Base-by-base conservation (phyloP, 441 rosid species). In the Eutrema salsugineum region DNA sequence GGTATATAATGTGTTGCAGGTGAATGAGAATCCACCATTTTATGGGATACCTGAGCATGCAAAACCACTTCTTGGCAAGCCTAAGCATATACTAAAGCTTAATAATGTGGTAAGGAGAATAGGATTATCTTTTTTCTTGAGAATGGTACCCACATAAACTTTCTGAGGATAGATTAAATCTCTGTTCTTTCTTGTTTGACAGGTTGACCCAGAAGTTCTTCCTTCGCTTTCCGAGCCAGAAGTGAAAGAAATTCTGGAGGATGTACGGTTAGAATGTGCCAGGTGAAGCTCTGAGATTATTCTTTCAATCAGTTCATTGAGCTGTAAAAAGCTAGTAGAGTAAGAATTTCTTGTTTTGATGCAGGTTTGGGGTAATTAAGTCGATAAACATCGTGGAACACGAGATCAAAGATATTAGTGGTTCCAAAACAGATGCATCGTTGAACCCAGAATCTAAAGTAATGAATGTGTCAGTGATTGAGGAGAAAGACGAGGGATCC, bases 351-450 rank as follows among this genome's bases (percentile, higher is more conserved):
- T 20, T 42, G 68, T 36, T 49, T 22, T 77, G 72, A 75, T 86
- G 86, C 92, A 95, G 99, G 90, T 93, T 93, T 88, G 99, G 99
- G 72, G 56, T 81, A 43, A 87, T 95, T 19, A 88, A 81, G 81
- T 88, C 97, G 24, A 70, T 91, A 61, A 89, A 91, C 77, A 66
- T 91, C 51, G 83, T 88, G 79, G 80, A 77, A 83, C 66, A 63
- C 38, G 70, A 56, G 65, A 60, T 71, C 43, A 44, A 49, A 80
- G 69, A 81, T 28, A n/a, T 28, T 17, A 35, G 77, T 19, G 62
- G 63, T 38, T 28, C 75, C 14, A 77, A 78, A 40, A 73, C 69
- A 62, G 71, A 77, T 59, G 73, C 68, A 68, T 56, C 56, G 20
- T 11, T 47, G 53, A 49, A 62, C 72, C 27, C 11, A 43, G 70